Percentiles rank a stretch among this genome's conserved stretches.
phyloP scores from a whole-genome alignment of 2,329 filamentous ascomycete genomes.

The Hypomyces rosellus region DNA sequence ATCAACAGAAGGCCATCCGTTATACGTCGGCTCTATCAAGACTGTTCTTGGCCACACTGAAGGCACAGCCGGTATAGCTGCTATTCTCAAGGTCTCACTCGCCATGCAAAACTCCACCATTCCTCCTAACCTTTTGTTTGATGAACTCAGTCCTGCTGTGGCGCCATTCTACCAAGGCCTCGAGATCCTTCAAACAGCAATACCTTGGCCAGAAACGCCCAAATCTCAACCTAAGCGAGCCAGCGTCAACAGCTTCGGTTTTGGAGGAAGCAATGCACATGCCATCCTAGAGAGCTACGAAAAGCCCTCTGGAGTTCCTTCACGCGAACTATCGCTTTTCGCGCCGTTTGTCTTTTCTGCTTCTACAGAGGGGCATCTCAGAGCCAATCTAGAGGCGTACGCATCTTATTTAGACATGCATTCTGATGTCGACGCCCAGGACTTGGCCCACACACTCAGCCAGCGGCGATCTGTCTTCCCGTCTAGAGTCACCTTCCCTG shows the following conservation, averaged over 20 bases:
- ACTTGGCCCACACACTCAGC: not conserved
- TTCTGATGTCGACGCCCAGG: not conserved
- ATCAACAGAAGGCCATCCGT: too few relatives aligned
- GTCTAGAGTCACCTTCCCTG: not conserved
- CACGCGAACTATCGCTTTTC: not conserved
- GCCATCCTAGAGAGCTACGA: slow-evolving; percentile 27
- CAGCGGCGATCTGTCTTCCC: not conserved
- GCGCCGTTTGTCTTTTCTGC: slow-evolving; percentile 6
- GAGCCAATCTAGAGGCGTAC: not conserved
- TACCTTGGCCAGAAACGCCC: slow-evolving; percentile 16
- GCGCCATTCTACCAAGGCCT: slow-evolving; percentile 13
- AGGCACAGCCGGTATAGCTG: slow-evolving; percentile 3
- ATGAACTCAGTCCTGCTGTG: not conserved
- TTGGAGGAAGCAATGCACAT: slow-evolving; percentile 39
- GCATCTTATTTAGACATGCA: not conserved
- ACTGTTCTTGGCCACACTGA: slow-evolving; percentile 5
- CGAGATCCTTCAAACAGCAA: slow-evolving; percentile 14
- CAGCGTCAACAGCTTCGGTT: slow-evolving; percentile 32
- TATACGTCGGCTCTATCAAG: not conserved
- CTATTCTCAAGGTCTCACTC: not conserved
- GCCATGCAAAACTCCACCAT: slow-evolving; percentile 10
- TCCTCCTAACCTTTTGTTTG: slow-evolving; percentile 21
- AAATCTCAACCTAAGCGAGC: slow-evolving; percentile 10
- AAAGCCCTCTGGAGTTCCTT: not conserved
- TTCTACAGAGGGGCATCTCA: not conserved